phyloP scores from a whole-genome alignment of 148 eudicot species.

The Spergularia bocconei region DNA sequence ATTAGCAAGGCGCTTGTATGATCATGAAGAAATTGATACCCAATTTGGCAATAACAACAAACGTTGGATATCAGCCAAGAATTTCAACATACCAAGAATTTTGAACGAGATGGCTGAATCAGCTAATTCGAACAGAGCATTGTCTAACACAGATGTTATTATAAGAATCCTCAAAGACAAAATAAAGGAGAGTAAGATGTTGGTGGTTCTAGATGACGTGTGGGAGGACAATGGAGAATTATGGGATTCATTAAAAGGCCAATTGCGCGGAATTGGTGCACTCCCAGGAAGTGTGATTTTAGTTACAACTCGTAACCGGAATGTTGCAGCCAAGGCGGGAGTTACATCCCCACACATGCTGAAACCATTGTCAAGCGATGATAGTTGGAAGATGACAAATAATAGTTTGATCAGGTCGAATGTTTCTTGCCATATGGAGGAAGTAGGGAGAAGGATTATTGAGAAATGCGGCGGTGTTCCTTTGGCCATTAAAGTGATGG shows the following conservation, averaged over 20 bases:
- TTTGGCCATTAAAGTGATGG: constrained; percentile 16
- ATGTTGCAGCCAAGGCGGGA: constrained; percentile 5
- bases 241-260: constrained; percentile 13
- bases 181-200: constrained; percentile 4
- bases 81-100: background rate
- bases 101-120: constrained; percentile 18
- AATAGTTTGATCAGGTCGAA: background rate
- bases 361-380: constrained; percentile 12
- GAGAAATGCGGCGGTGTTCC: constrained; percentile 29
- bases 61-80: constrained; percentile 15
- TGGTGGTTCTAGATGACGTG: constrained; percentile 33
- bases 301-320: constrained; percentile 16
- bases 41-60: background rate
- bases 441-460: constrained; percentile 20
- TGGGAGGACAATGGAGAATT: constrained; percentile 12
- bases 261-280: constrained; percentile 12
- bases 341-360: background rate
- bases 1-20: constrained; percentile 17
- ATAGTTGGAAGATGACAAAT: constrained; percentile 14
- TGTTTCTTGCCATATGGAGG: background rate
- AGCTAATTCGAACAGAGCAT: constrained; percentile 1
- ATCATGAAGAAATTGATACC: background rate
- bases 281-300: constrained; percentile 9
- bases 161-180: background rate
- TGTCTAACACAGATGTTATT: background rate